Percentiles rank a stretch among this genome's conserved stretches.
Conservation (phyloP, 352 stramenopile species). For the Pythium insidiosum region DNA sequence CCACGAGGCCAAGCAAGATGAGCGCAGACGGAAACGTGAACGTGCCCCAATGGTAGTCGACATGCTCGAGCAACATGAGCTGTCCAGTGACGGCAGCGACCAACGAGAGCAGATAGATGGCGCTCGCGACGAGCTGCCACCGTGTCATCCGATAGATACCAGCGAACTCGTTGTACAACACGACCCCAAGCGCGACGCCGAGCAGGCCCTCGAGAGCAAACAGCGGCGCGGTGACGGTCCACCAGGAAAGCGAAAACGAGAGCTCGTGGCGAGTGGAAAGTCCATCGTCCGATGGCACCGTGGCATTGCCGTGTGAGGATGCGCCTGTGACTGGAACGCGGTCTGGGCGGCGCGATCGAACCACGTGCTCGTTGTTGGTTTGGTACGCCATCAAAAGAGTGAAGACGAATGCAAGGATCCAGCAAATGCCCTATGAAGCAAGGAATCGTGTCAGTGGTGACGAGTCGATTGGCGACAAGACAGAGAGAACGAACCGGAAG, state of each 20-base stretch:
- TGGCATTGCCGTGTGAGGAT: too few species aligned
- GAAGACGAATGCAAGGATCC: slow-evolving; percentile 74
- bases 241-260: slow-evolving; percentile 58
- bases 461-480: too few species aligned
- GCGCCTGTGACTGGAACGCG: too few species aligned
- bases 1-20: slow-evolving; percentile 71
- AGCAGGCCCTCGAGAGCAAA: slow-evolving; percentile 66
- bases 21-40: slow-evolving; percentile 69
- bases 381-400: slow-evolving; percentile 73
- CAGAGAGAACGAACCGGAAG: slow-evolving; percentile 43
- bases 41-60: slow-evolving; percentile 64
- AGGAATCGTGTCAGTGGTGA: neutral
- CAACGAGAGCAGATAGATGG: slow-evolving; percentile 62
- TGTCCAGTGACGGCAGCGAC: slow-evolving; percentile 49
- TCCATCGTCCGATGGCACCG: too few species aligned
- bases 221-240: slow-evolving; percentile 52
- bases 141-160: slow-evolving; percentile 69
- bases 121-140: slow-evolving; percentile 65
- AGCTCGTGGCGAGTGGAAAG: too few species aligned
- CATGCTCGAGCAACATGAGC: slow-evolving; percentile 69
- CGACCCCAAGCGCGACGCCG: slow-evolving; percentile 32
- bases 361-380: slow-evolving; percentile 37
- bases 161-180: slow-evolving; percentile 76
- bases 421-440: slow-evolving; percentile 48
- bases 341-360: slow-evolving; percentile 7